Percentiles rank a stretch among this genome's conserved stretches.
Evolutionary conservation across 805 yeast genomes (phyloP).

Genomic region (Blastobotrys chiropterorum): DNA sequence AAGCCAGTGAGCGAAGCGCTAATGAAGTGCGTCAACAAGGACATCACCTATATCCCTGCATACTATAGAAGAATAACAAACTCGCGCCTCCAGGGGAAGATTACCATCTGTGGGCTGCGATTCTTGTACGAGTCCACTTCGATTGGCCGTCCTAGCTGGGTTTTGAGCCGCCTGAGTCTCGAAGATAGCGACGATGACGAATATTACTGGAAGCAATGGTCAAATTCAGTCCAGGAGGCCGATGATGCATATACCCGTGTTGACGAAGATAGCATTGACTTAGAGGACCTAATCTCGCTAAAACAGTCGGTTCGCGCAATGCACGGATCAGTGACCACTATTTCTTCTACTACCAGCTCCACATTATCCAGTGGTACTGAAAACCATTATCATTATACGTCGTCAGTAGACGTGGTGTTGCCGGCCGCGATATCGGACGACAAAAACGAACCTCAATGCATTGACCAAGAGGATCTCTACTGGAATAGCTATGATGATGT

Average conservation of each 20-base stretch:
- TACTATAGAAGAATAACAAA: slow-evolving; percentile 13
- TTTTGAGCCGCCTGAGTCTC: slow-evolving; percentile 15
- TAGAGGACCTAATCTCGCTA: not conserved
- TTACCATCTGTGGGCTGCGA: slow-evolving; percentile 11
- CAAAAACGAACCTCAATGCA: not conserved
- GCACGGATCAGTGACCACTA: not conserved
- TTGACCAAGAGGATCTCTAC: not conserved
- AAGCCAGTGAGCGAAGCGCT: not conserved
- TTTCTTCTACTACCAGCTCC: not conserved
- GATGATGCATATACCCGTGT: slow-evolving; percentile 12
- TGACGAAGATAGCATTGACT: not conserved
- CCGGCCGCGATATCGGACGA: not conserved
- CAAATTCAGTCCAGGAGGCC: slow-evolving; percentile 13
- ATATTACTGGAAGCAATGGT: slow-evolving; percentile 21
- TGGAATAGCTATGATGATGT: not conserved
- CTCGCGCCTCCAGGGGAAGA: slow-evolving; percentile 16
- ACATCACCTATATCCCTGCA: not conserved
- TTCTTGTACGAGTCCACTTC: slow-evolving; percentile 23
- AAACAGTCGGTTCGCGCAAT: not conserved
- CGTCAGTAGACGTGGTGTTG: not conserved
- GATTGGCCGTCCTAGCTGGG: slow-evolving; percentile 14
- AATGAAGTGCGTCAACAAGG: slow-evolving; percentile 3
- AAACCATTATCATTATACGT: not conserved
- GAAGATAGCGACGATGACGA: slow-evolving; percentile 20
- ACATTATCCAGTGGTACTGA: not conserved